Evolutionary conservation across 306 rosid genomes (phyloP), one percentile per base, ranked within the genome.

Genomic region (Begonia peltatifolia): DNA sequence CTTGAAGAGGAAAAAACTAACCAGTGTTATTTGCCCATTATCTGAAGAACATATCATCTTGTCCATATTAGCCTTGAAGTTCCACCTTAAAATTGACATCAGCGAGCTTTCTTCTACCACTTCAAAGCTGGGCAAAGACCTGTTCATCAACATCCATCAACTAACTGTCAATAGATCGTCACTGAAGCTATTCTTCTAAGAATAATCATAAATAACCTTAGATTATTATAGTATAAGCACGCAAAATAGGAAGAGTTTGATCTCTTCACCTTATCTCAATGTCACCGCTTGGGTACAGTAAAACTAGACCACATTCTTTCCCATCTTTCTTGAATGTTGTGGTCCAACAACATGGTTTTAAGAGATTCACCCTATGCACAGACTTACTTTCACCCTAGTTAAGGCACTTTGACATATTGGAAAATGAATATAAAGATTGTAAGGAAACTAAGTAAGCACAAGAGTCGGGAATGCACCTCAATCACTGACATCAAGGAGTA

Each of bases 201-300:
- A 30, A 30, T 3, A 30, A 7, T 30, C 38, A 30, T 30, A 30
- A 30, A 7, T 30, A 30, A 30, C 46, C 11, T 46, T 58, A 20
- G 53, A 47, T 59, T 50, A 46, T 59, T 48, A 17, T 53, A 36
- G 54, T 7, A 62, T 57, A 51, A 23, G 49, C 38, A 63, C 15
- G 63, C 62, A 50, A 50, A 16, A 50, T 20, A 67, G 58, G 52
- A 58, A 30, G 38, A 30, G 11, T 12, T 44, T 57, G 17, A 55
- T 69, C 64, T 59, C 53, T 70, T 68, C 69, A 84, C 97, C 97
- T 88, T 73, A 82, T 68, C 69, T 88, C 95, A 66, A 88, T 74
- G 66, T 52, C 79, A 63, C 97, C 89, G 57, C 76, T 77, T 57
- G 66, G 87, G 74, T 82, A 82, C 42, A 88, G 76, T 54, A 82